Base-by-base conservation (phyloP, 2,329 filamentous ascomycete species). In the Xenoacremonium recifei region DNA sequence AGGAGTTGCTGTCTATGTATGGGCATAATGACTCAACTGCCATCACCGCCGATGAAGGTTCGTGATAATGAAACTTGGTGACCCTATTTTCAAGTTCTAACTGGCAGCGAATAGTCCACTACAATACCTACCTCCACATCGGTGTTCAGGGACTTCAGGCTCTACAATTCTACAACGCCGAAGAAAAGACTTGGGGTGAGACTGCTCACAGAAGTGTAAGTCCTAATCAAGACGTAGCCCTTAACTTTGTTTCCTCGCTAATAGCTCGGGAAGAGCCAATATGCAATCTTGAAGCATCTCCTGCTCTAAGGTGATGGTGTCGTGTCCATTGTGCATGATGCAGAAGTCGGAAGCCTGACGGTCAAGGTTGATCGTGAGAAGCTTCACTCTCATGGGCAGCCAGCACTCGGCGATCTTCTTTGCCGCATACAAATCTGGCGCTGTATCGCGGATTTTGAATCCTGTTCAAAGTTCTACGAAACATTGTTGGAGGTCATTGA, bases 371-470 rank as follows among this genome's bases (percentile, higher is more conserved):
- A 83, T 58, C 69, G 73, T n/a, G 64, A 59, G 43, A 79, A 79
- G 59, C 82, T 83, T 40, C 51, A 69, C 4, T 67, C 69, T 2
- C 72, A 78, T 27, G 80, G 80, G 1, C 75, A 80, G 12, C 72
- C 73, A 0, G 77, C 79, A 0, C 70, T 85, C 4, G 77, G 80
- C 31, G 63, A 65, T 6, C 81, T 82, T 62, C 67, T 84, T 20
- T 68, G 79, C 48, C 73, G 73, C 39, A 60, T 85, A 39, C 80
- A 84, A 48, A 72, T 84, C 34, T 84, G 73, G 59, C 81, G 82
- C 51, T 79, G 75, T 36, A 85, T 77, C 3, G 82, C 80, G 2
- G 79, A 84, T 50, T 66, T 75, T 7, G 58, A 68, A 27, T 64
- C 61, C 4, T 82, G 78, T 16, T 72, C 70, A 30, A 61, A 61